Conservation (phyloP, 352 stramenopile species). For the Nothophytophthora sp. region DNA sequence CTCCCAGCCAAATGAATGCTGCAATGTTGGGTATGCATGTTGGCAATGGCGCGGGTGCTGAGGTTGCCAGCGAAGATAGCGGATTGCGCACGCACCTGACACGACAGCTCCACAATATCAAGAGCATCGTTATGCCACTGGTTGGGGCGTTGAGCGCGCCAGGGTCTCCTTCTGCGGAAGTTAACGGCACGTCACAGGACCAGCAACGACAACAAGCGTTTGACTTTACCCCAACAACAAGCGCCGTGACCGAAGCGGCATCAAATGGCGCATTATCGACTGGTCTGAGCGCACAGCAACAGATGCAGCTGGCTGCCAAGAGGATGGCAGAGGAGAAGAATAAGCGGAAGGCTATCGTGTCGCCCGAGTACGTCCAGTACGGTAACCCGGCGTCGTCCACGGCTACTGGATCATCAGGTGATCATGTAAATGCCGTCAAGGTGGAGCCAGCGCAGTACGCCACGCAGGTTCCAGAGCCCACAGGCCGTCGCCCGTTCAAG, state of each 20-base stretch:
- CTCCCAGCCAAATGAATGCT: too few relatives aligned
- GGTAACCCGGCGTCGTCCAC: conserved; percentile 19
- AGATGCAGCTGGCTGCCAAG: conserved; percentile 40
- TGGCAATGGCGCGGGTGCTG: background rate
- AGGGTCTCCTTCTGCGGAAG: conserved; percentile 1
- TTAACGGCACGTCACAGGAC: background rate
- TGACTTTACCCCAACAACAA: background rate
- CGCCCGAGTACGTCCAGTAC: conserved; percentile 84
- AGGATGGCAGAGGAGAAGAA: conserved; percentile 70
- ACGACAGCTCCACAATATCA: conserved; percentile 47
- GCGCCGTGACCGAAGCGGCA: background rate
- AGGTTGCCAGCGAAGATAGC: conserved; percentile 7
- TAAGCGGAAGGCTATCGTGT: conserved; percentile 84
- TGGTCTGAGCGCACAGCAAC: conserved; percentile 40
- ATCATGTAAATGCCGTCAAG: conserved; percentile 17
- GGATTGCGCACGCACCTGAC: conserved; percentile 37
- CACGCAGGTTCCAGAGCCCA: conserved; percentile 56
- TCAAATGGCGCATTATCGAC: background rate
- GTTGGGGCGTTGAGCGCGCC: conserved; percentile 35
- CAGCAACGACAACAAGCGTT: conserved; percentile 2
- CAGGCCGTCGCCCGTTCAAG: conserved; percentile 66
- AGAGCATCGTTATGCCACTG: conserved; percentile 49
- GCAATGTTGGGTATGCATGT: conserved; percentile 3
- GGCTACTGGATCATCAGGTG: conserved; percentile 1
- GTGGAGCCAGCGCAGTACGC: conserved; percentile 43